Base-by-base conservation (phyloP, 2,329 filamentous ascomycete genomes). In the Sclerotiophoma versabilis region DNA sequence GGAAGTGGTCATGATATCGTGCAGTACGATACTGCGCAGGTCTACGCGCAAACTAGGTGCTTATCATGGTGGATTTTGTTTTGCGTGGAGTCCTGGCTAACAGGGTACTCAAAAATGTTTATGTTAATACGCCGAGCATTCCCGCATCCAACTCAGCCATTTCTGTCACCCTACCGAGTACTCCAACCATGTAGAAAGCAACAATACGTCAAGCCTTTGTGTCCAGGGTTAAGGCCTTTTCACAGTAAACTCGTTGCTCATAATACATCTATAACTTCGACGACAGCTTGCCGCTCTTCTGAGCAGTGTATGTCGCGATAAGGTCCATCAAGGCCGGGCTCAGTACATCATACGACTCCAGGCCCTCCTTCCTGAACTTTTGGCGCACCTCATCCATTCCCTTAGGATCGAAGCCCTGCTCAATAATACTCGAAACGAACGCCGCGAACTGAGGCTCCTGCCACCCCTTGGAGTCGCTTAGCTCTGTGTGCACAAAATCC, bases 381-480 rank as follows among this genome's bases (percentile, higher is more conserved):
- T 55, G 60, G 34, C 87, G 78, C 3, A 89, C 82, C 15, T 77
- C 80, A 42, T 79, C 80, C 64, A 87, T 87, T 29, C 78, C 76
- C 14, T 75, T 69, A 0, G 86, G 83, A 39, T 81, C 72, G 63
- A 84, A 87, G 1, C 87, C 87, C 67, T 88, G 85, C 81, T 89
- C 87, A 54, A 89, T 87, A 54, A 89, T 84, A 50, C 82, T 86
- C 29, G 82, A 85, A 32, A 89, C 86, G 56, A 89, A 90, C 0
- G 82, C 87, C 2, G 87, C 87, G 61, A 89, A 90, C 66, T 89
- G 86, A 6, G 86, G 86, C 75, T 88, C 87, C 74, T 89, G 86
- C 86, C 87, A 89, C n/a, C 86, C 86, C 68, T 82, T 79, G 49
- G 81, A 72, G 44, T 81, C 76, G 15, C 81, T 83, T 37, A 90